Percentiles rank a stretch among this genome's conserved stretches.
Conservation (phyloP, 208 protist genomes). For the Entamoeba moshkovskii region DNA sequence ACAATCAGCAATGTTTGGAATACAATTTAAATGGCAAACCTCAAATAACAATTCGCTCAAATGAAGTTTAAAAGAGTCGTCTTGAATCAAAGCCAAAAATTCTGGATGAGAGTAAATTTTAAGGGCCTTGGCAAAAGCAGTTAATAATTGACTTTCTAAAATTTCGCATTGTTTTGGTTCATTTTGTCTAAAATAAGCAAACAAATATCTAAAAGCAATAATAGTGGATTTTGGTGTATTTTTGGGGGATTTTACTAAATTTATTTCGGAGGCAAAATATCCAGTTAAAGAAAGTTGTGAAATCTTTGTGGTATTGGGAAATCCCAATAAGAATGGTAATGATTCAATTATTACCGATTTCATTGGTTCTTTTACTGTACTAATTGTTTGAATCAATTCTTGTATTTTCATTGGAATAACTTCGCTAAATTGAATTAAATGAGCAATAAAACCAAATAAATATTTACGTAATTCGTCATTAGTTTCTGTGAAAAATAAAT, state of each 20-base stretch:
- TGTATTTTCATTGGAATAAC: neutral
- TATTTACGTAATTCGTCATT: neutral
- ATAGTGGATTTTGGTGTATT: neutral
- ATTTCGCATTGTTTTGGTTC: neutral
- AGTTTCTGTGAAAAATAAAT: neutral
- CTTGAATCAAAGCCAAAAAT: neutral
- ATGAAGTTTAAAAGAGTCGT: neutral
- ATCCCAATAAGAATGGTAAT: neutral
- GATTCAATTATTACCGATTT: neutral
- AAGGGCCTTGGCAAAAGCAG: neutral
- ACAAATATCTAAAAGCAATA: neutral
- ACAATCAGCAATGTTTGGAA: neutral
- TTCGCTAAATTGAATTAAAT: neutral
- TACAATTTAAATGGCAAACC: neutral
- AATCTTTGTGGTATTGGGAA: neutral
- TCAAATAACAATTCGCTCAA: neutral
- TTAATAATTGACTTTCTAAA: neutral
- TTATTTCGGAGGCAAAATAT: neutral
- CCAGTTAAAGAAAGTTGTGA: neutral
- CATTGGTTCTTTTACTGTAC: neutral
- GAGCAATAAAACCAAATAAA: neutral
- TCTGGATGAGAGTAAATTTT: neutral
- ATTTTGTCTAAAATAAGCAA: neutral
- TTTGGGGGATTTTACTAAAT: neutral
- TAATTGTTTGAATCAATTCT: neutral